Conservation (phyloP, 148 eudicot genomes). For the Fagopyrum homotropicum region DNA sequence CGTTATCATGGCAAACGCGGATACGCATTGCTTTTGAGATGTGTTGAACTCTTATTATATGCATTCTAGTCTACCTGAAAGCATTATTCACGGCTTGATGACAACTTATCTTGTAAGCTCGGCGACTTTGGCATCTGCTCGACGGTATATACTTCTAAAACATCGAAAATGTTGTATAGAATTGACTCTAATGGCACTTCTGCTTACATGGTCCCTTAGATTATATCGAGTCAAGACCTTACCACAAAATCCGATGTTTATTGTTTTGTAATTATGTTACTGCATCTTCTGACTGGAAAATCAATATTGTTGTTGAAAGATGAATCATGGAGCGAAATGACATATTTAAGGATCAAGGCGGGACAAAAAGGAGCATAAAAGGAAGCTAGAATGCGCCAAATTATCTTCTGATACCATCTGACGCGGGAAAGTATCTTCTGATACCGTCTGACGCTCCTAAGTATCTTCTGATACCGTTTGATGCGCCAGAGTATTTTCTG, state of each 20-base stretch:
- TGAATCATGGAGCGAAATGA: slow-evolving; percentile 16
- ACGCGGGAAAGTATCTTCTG: too few relatives aligned
- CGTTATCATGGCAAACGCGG: slow-evolving; percentile 78
- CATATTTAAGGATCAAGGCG: too few relatives aligned
- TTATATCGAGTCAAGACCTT: slow-evolving; percentile 58
- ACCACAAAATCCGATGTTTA: slow-evolving; percentile 72
- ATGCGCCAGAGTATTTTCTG: too few relatives aligned
- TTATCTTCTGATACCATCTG: too few relatives aligned
- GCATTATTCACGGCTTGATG: slow-evolving; percentile 68
- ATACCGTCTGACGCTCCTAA: too few relatives aligned
- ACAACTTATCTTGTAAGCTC: slow-evolving; percentile 53
- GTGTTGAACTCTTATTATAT: slow-evolving; percentile 72
- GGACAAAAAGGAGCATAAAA: too few relatives aligned
- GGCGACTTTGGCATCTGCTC: slow-evolving; percentile 60
- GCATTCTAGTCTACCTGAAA: slow-evolving; percentile 55
- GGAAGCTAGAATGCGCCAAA: too few relatives aligned
- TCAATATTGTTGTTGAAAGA: slow-evolving; percentile 47
- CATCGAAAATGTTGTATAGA: slow-evolving; percentile 28
- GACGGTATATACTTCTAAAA: slow-evolving; percentile 3
- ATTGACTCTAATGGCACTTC: slow-evolving; percentile 68
- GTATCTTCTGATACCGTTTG: too few relatives aligned
- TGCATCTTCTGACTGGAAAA: slow-evolving; percentile 65
- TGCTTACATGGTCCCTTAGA: slow-evolving; percentile 69
- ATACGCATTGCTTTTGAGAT: slow-evolving; percentile 74
- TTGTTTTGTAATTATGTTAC: slow-evolving; percentile 67